Percentiles rank a stretch among this genome's conserved stretches.
Evolutionary conservation across 2,329 filamentous ascomycete genomes (phyloP).

Genomic region (Ceratocystis harringtonii): DNA sequence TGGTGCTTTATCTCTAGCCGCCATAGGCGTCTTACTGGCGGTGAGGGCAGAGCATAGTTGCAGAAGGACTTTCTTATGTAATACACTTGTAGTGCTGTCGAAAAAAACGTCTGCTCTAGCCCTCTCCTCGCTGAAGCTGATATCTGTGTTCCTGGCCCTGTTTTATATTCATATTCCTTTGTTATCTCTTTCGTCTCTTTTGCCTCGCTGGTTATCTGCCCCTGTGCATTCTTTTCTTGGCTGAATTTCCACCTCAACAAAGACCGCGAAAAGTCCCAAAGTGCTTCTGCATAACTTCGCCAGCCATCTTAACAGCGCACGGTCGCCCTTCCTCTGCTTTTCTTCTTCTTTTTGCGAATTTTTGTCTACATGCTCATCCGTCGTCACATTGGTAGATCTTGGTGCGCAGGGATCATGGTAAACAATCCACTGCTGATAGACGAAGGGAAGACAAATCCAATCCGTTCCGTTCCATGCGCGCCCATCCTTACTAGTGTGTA

Average conservation of each 20-base stretch:
- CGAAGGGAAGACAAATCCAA: too few species aligned
- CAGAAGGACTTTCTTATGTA: too few species aligned
- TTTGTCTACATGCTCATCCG: too few species aligned
- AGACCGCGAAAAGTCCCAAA: neutral
- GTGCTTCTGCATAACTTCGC: neutral
- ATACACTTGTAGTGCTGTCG: neutral
- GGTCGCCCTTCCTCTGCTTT: too few species aligned
- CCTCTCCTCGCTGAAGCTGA: neutral
- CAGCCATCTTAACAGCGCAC: neutral
- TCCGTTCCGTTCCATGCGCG: neutral
- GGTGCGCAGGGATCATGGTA: too few species aligned
- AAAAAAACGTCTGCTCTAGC: neutral
- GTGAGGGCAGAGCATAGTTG: too few species aligned
- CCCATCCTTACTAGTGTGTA: neutral
- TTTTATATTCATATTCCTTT: neutral
- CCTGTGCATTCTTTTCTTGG: neutral
- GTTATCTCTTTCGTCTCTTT: neutral
- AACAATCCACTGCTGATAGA: too few species aligned
- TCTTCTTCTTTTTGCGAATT: too few species aligned
- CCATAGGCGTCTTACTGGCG: too few species aligned
- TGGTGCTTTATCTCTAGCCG: too few species aligned
- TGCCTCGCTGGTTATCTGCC: neutral
- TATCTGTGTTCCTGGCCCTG: neutral
- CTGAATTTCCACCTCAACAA: neutral
- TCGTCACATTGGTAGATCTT: too few species aligned